Percentiles rank a stretch among this genome's conserved stretches.
Evolutionary conservation across 768 basidiomycete species (phyloP).

Genomic region (Russula virescens): DNA sequence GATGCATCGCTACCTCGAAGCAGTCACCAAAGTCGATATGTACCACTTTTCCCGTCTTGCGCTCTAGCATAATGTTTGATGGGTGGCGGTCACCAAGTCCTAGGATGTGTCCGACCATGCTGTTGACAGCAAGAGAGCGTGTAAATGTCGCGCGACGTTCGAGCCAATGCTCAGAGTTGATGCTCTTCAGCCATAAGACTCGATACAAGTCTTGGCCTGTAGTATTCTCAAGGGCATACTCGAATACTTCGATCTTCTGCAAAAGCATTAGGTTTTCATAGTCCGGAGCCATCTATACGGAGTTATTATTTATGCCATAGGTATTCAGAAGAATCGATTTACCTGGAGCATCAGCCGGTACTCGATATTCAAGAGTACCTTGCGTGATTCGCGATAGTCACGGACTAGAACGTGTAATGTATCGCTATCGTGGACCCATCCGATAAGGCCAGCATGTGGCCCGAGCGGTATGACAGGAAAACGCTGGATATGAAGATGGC

Average conservation of each 20-base stretch:
- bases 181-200: conserved; percentile 93
- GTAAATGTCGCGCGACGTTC: conserved; percentile 96
- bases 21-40: conserved; percentile 99
- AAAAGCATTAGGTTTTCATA: conserved; percentile 91
- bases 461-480: conserved; percentile 93
- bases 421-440: conserved; percentile 95
- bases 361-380: conserved; percentile 96
- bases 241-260: conserved; percentile 99
- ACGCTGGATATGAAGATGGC: conserved; percentile 89
- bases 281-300: conserved; percentile 92
- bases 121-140: conserved; percentile 90
- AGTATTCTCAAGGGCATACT: conserved; percentile 96
- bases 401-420: conserved; percentile 94
- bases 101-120: conserved; percentile 98
- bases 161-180: conserved; percentile 96
- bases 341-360: conserved; percentile 98
- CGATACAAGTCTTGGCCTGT: conserved; percentile 97
- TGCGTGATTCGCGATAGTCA: conserved; percentile 92
- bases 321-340: background rate
- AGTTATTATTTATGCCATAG: background rate
- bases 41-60: conserved; percentile 88
- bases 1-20: conserved; percentile 96
- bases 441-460: conserved; percentile 89
- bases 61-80: conserved; percentile 88
- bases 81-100: conserved; percentile 98